Conservation (phyloP, 2,329 filamentous ascomycete genomes). For the Aplosporella prunicola region DNA sequence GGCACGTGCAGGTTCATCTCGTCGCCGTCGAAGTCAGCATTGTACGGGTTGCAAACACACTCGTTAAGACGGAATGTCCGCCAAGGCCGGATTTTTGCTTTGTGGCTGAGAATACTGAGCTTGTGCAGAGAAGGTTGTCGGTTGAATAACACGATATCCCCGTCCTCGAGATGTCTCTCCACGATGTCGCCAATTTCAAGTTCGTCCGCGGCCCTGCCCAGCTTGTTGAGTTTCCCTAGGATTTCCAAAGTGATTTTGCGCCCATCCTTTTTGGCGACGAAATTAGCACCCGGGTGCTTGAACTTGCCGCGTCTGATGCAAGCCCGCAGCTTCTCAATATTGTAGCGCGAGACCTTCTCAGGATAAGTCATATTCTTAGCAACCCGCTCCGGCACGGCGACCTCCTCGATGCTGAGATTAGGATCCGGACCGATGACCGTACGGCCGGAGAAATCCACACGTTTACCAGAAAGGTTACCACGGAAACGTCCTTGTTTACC, state of each 20-base stretch:
- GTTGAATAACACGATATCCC: constrained; percentile 95
- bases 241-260: constrained; percentile 64
- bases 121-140: constrained; percentile 96
- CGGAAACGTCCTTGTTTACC: constrained; percentile 96
- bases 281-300: constrained; percentile 81
- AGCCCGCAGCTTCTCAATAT: constrained; percentile 68
- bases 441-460: constrained; percentile 94
- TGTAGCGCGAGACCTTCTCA: constrained; percentile 75
- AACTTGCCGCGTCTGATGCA: constrained; percentile 67
- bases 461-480: constrained; percentile 93
- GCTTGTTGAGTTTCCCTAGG: constrained; percentile 52
- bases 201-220: constrained; percentile 60
- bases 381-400: constrained; percentile 84
- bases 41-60: constrained; percentile 96
- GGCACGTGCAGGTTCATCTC: constrained; percentile 99
- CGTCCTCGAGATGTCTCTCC: constrained; percentile 88
- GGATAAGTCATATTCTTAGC: constrained; percentile 95
- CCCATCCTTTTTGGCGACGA: constrained; percentile 61
- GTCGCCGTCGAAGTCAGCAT: constrained; percentile 97
- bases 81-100: constrained; percentile 87
- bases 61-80: constrained; percentile 95
- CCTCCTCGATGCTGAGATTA: constrained; percentile 85
- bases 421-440: constrained; percentile 98
- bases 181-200: constrained; percentile 80
- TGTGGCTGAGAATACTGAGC: constrained; percentile 94